These are phyloP conservation scores for Mortierella sp. DNA, from an alignment of 371 early-diverging fungal species.

Conservation along the genomic window DNA sequence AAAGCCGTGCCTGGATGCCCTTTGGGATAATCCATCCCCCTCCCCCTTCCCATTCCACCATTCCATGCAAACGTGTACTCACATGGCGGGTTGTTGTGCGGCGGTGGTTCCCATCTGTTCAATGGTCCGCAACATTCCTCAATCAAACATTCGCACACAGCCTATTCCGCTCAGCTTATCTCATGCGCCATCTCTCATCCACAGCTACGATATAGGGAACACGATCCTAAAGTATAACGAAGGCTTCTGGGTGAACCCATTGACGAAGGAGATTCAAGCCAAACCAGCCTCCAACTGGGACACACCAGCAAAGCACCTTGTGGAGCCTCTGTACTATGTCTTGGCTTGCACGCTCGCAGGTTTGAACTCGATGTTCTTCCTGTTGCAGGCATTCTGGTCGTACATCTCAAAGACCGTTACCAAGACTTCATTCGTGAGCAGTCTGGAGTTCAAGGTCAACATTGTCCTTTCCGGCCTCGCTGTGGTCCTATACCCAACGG, in stretches of 20 bases:
- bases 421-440: slow-evolving; percentile 36
- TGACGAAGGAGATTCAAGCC: slow-evolving; percentile 25
- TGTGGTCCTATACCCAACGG: slow-evolving; percentile 20
- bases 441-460: slow-evolving; percentile 40
- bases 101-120: no score
- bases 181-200: background rate
- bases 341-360: slow-evolving; percentile 32
- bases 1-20: no score
- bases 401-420: slow-evolving; percentile 40
- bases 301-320: slow-evolving; percentile 12
- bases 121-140: no score
- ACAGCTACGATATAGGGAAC: slow-evolving; percentile 38
- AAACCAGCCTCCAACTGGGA: slow-evolving; percentile 32
- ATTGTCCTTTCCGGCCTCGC: slow-evolving; percentile 19
- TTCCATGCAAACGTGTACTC: no score
- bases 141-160: no score
- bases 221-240: slow-evolving; percentile 43
- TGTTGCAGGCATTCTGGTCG: slow-evolving; percentile 37
- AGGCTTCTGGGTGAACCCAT: slow-evolving; percentile 43
- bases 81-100: no score
- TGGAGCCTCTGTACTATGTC: slow-evolving; percentile 47
- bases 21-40: no score
- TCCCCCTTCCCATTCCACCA: no score
- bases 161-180: background rate
- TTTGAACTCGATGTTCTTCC: slow-evolving; percentile 31